phyloP scores from a whole-genome alignment of 176 grass and related monocot species.

The Oryza australiensis region DNA sequence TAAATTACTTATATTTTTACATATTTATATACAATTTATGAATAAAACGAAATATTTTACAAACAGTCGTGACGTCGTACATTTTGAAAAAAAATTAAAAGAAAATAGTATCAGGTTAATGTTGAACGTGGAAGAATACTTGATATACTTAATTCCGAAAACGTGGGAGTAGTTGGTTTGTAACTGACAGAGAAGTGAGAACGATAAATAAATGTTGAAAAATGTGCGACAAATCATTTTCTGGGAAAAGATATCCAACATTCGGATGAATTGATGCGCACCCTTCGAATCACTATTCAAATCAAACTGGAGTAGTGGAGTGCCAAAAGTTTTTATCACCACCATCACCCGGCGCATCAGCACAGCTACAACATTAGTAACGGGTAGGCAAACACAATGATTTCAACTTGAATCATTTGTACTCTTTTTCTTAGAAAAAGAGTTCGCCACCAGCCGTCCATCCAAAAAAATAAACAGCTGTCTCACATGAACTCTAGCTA shows the following conservation, averaged over 20 bases:
- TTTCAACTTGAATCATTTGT: neutral
- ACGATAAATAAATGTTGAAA: neutral
- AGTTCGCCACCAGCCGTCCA: neutral
- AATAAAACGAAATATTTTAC: no score
- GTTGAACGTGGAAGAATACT: no score
- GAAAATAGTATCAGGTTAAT: no score
- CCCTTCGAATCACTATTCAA: neutral
- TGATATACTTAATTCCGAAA: no score
- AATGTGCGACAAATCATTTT: neutral
- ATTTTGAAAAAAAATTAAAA: no score
- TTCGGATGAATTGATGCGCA: neutral
- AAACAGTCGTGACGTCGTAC: no score
- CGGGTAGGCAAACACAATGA: neutral
- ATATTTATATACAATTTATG: no score
- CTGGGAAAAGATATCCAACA: neutral
- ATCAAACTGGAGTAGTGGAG: neutral
- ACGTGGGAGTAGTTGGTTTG: neutral
- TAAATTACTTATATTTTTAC: no score
- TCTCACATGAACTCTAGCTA: constrained; percentile 21
- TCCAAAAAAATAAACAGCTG: neutral
- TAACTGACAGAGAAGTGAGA: no score
- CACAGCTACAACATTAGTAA: no score
- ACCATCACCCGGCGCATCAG: neutral
- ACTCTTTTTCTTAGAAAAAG: neutral
- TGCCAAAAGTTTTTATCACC: neutral